These are phyloP conservation scores for Discostella pseudostelligera DNA, from an alignment of 108 stramenopile genomes.

Conservation along the genomic window DNA sequence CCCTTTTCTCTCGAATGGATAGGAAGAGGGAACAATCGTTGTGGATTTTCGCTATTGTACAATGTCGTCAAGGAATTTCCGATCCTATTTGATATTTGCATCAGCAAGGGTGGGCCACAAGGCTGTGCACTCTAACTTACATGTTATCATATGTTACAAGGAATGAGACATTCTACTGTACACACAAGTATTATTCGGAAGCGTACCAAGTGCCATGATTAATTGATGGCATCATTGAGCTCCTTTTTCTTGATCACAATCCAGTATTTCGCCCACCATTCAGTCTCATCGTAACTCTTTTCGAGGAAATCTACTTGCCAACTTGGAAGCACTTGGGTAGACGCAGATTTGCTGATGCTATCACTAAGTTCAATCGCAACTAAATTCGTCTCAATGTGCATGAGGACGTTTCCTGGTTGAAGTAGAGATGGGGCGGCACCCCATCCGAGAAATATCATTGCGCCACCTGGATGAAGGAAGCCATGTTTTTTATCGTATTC, in stretches of 20 bases:
- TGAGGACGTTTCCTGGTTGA: constrained; percentile 68
- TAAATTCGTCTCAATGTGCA: constrained; percentile 77
- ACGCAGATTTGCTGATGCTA: constrained; percentile 49
- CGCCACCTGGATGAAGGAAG: constrained; percentile 67
- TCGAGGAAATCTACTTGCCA: constrained; percentile 70
- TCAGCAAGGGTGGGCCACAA: too few species aligned
- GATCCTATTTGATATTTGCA: too few species aligned
- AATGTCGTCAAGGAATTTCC: too few species aligned
- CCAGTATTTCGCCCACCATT: constrained; percentile 91
- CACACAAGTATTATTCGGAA: too few species aligned
- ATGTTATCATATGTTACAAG: too few species aligned
- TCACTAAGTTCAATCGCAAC: constrained; percentile 62
- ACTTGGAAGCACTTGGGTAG: constrained; percentile 55
- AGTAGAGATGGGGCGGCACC: constrained; percentile 63
- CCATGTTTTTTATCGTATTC: constrained; percentile 70
- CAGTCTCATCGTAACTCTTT: constrained; percentile 72
- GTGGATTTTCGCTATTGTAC: too few species aligned
- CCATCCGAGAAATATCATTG: constrained; percentile 79
- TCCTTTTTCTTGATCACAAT: constrained; percentile 47
- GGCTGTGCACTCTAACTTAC: too few species aligned
- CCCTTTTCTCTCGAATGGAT: too few species aligned
- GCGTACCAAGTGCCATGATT: too few species aligned
- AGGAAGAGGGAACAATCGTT: too few species aligned
- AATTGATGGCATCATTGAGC: not conserved
- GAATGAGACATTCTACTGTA: too few species aligned